Percentiles rank a stretch among this genome's conserved stretches.
These are phyloP conservation scores for Phytopythium mirpurense DNA, from an alignment of 352 stramenopile genomes.

Conservation along the genomic window DNA sequence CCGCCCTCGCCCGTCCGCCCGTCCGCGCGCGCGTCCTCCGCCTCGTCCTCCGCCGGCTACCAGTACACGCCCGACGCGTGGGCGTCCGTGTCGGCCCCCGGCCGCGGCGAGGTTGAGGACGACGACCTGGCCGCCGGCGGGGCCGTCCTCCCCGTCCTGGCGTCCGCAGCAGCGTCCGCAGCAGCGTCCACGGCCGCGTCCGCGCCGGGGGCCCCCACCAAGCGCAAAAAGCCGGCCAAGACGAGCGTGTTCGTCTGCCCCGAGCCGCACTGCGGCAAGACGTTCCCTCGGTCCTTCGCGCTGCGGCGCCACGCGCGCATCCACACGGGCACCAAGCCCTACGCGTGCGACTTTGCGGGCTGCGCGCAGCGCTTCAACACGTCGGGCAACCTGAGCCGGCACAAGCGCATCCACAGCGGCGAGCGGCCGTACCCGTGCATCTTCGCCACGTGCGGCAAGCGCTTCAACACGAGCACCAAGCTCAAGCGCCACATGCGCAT, in stretches of 20 bases:
- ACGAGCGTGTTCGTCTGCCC: constrained; percentile 63
- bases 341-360: constrained; percentile 71
- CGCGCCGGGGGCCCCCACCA: background rate
- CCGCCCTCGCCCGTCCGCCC: background rate
- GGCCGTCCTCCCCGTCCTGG: constrained; percentile 13
- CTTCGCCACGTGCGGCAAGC: constrained; percentile 72
- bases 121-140: background rate
- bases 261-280: constrained; percentile 80
- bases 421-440: constrained; percentile 79
- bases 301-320: constrained; percentile 81
- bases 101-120: background rate
- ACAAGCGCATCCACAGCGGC: constrained; percentile 86
- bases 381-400: constrained; percentile 81
- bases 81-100: background rate
- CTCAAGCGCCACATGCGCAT: constrained; percentile 86
- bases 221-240: constrained; percentile 39
- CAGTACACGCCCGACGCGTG: constrained; percentile 2
- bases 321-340: constrained; percentile 80
- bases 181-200: background rate
- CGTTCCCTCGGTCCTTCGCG: constrained; percentile 80
- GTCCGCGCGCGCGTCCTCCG: background rate
- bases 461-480: constrained; percentile 88
- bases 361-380: constrained; percentile 83
- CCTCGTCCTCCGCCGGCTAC: background rate
- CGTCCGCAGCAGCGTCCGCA: too few relatives aligned